Percentiles rank a stretch among this genome's conserved stretches.
Conservation (phyloP, 1,139 yeast species). For the Zygosaccharomyces pseudobailii region DNA sequence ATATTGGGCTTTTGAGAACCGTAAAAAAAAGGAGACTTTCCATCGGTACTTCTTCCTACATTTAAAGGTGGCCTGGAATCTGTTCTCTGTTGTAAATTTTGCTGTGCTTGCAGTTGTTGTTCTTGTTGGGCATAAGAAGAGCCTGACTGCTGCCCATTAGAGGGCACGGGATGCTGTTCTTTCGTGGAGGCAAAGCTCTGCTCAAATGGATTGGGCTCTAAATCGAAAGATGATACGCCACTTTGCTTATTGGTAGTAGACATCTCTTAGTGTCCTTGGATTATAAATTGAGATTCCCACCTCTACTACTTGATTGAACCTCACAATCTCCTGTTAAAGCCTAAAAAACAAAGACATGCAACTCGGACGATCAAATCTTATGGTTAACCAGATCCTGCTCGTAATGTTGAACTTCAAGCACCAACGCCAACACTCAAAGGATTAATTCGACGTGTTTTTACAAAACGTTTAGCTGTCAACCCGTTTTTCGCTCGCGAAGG, state of each 20-base stretch:
- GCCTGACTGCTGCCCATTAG: constrained; percentile 30
- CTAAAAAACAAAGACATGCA: neutral
- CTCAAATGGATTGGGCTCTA: constrained; percentile 95
- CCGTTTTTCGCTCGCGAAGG: neutral
- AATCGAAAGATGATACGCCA: constrained; percentile 46
- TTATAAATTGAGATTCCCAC: neutral
- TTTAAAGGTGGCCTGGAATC: constrained; percentile 1
- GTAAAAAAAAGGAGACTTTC: constrained; percentile 8
- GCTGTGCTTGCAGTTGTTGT: constrained; percentile 11
- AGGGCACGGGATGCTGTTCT: constrained; percentile 8
- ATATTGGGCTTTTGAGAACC: constrained; percentile 20
- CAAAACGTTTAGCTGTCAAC: neutral
- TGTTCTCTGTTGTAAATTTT: constrained; percentile 2
- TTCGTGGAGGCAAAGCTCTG: constrained; percentile 72
- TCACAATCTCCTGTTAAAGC: neutral
- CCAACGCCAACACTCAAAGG: neutral
- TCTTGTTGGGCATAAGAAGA: constrained; percentile 4
- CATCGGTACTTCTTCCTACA: neutral
- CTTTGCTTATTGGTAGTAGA: constrained; percentile 6
- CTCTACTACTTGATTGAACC: neutral
- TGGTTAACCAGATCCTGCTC: neutral
- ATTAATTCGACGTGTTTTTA: neutral
- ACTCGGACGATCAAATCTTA: neutral
- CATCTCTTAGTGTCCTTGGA: constrained; percentile 1
- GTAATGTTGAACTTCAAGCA: neutral